phyloP scores from a whole-genome alignment of 2,329 filamentous ascomycete species.

The Cyanodermella asteris region DNA sequence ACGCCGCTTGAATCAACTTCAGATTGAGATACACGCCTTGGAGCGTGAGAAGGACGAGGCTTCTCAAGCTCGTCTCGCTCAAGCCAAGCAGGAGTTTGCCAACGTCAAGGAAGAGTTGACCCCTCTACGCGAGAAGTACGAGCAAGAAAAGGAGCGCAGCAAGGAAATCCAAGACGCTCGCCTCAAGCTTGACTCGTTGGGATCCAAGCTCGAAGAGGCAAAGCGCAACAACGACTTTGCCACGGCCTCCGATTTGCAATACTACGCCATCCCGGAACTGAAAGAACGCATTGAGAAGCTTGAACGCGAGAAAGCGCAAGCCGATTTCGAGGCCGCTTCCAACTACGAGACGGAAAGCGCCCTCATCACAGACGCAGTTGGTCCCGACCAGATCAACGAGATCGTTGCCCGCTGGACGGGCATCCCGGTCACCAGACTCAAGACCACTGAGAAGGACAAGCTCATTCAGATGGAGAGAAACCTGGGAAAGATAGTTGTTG shows the following conservation, averaged over 20 bases:
- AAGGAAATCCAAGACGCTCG: constrained; percentile 87
- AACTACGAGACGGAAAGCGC: constrained; percentile 24
- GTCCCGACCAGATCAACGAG: constrained; percentile 95
- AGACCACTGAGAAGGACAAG: constrained; percentile 94
- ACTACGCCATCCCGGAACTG: constrained; percentile 92
- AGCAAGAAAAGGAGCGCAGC: constrained; percentile 74
- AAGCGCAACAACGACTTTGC: constrained; percentile 65
- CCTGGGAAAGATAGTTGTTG: constrained; percentile 66
- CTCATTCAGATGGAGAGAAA: constrained; percentile 90
- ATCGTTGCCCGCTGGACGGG: constrained; percentile 97
- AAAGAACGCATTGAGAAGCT: constrained; percentile 58
- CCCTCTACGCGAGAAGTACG: constrained; percentile 85
- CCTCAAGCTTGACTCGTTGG: constrained; percentile 77
- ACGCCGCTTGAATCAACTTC: constrained; percentile 67
- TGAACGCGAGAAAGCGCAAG: constrained; percentile 57
- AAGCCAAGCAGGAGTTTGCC: constrained; percentile 73
- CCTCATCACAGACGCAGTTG: constrained; percentile 80
- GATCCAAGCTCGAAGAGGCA: constrained; percentile 85
- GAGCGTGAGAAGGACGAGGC: constrained; percentile 88
- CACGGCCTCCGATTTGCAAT: constrained; percentile 81
- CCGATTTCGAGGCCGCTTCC: constrained; percentile 47
- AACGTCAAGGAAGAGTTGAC: constrained; percentile 86
- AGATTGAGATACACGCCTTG: constrained; percentile 93
- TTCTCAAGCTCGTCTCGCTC: constrained; percentile 58
- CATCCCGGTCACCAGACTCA: constrained; percentile 83